Conservation (phyloP, 176 grass and related monocot species). For the Hsuehochloa calcarea region DNA sequence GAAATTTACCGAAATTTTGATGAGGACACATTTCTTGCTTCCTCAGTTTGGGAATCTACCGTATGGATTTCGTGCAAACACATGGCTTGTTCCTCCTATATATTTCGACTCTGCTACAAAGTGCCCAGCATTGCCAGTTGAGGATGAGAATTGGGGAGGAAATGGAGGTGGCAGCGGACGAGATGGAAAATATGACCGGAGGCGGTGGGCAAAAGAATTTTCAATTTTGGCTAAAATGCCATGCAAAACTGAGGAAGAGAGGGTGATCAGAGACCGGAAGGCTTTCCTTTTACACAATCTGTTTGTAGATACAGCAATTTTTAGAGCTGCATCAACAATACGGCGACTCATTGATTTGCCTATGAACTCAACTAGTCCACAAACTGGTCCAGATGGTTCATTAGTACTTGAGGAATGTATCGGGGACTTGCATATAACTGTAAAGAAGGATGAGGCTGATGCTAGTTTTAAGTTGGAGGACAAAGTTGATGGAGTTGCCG, state of each 20-base stretch:
- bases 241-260: slow-evolving; percentile 89
- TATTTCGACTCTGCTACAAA: slow-evolving; percentile 59
- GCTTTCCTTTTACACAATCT: slow-evolving; percentile 93
- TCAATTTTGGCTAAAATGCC: slow-evolving; percentile 66
- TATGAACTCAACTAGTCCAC: slow-evolving; percentile 17
- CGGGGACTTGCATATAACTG: slow-evolving; percentile 69
- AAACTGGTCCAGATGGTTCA: slow-evolving; percentile 30
- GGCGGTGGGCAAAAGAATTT: slow-evolving; percentile 81
- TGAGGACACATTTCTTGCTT: slow-evolving; percentile 19
- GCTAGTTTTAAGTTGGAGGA: slow-evolving; percentile 66
- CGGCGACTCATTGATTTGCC: slow-evolving; percentile 39
- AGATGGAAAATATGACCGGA: slow-evolving; percentile 59
- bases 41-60: slow-evolving; percentile 97
- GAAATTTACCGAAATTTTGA: not conserved
- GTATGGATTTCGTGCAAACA: slow-evolving; percentile 95
- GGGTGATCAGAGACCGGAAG: slow-evolving; percentile 84
- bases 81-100: slow-evolving; percentile 84
- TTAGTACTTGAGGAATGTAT: slow-evolving; percentile 60
- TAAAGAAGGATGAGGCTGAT: slow-evolving; percentile 67
- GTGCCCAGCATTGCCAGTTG: slow-evolving; percentile 57
- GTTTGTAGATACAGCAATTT: slow-evolving; percentile 90
- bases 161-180: slow-evolving; percentile 66
- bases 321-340: slow-evolving; percentile 71
- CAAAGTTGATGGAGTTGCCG: slow-evolving; percentile 67
- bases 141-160: slow-evolving; percentile 90